phyloP scores from a whole-genome alignment of 441 rosid species.

The Manihot esculenta region DNA sequence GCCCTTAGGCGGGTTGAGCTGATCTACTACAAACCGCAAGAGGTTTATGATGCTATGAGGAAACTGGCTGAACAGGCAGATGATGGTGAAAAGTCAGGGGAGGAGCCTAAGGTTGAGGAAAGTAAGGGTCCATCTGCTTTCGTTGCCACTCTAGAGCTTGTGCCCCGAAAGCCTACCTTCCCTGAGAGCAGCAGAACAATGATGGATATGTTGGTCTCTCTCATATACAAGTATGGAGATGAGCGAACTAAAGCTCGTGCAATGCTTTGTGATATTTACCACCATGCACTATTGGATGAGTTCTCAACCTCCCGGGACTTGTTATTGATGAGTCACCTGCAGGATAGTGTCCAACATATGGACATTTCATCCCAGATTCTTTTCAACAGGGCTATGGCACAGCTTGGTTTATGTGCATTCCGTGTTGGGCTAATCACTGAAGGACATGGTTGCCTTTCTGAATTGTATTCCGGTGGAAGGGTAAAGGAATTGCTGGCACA shows the following conservation, averaged over 20 bases:
- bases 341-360: constrained; percentile 67
- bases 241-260: constrained; percentile 86
- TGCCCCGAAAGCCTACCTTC: constrained; percentile 70
- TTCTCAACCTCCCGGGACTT: constrained; percentile 66
- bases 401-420: constrained; percentile 78
- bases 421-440: constrained; percentile 58
- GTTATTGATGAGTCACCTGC: constrained; percentile 74
- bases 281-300: constrained; percentile 61
- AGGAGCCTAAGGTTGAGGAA: constrained; percentile 41
- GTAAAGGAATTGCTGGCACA: constrained; percentile 78
- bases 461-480: constrained; percentile 74
- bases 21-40: constrained; percentile 75
- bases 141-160: constrained; percentile 56
- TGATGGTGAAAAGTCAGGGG: constrained; percentile 39
- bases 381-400: constrained; percentile 81
- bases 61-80: constrained; percentile 57
- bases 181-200: constrained; percentile 63
- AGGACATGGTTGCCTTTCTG: constrained; percentile 66
- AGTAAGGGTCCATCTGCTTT: constrained; percentile 51
- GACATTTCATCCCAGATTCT: constrained; percentile 79
- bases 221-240: constrained; percentile 73
- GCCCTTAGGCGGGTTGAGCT: constrained; percentile 63
- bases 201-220: constrained; percentile 70
- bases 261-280: constrained; percentile 75
- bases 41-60: constrained; percentile 78